Evolutionary conservation across 768 basidiomycete genomes (phyloP).

Genomic region (Suillus decipiens): DNA sequence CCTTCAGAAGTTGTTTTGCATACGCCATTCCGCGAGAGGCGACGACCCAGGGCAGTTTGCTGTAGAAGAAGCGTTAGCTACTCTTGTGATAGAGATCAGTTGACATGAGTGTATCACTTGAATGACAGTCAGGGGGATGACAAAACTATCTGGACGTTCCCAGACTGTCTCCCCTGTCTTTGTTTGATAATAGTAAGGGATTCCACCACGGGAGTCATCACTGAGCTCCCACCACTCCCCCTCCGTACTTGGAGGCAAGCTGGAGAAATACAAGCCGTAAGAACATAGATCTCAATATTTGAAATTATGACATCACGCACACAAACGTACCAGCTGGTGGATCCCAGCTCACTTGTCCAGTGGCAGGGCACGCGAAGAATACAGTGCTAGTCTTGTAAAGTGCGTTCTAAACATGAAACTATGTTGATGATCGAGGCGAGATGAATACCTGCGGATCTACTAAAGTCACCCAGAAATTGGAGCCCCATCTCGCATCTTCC

Average conservation of each 20-base stretch:
- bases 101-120: slow-evolving; percentile 53
- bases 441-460: slow-evolving; percentile 79
- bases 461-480: slow-evolving; percentile 94
- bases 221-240: slow-evolving; percentile 97
- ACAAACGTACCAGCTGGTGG: slow-evolving; percentile 88
- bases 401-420: slow-evolving; percentile 11
- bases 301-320: slow-evolving; percentile 45
- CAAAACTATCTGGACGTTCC: slow-evolving; percentile 87
- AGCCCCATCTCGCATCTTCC: slow-evolving; percentile 70
- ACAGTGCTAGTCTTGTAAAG: slow-evolving; percentile 52
- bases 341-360: slow-evolving; percentile 92
- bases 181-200: slow-evolving; percentile 94
- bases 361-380: slow-evolving; percentile 93
- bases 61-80: slow-evolving; percentile 24
- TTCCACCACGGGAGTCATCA: slow-evolving; percentile 79
- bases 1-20: slow-evolving; percentile 21
- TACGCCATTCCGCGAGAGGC: slow-evolving; percentile 59
- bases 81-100: not conserved
- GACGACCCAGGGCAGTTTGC: slow-evolving; percentile 74
- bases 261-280: slow-evolving; percentile 29
- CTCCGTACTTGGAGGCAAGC: slow-evolving; percentile 77
- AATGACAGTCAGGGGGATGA: slow-evolving; percentile 87
- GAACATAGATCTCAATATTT: slow-evolving; percentile 20
- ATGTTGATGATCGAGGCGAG: slow-evolving; percentile 13
- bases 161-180: slow-evolving; percentile 90